These are phyloP conservation scores for Glycyrrhiza uralensis DNA, from an alignment of 306 rosid species.

Conservation along the genomic window DNA sequence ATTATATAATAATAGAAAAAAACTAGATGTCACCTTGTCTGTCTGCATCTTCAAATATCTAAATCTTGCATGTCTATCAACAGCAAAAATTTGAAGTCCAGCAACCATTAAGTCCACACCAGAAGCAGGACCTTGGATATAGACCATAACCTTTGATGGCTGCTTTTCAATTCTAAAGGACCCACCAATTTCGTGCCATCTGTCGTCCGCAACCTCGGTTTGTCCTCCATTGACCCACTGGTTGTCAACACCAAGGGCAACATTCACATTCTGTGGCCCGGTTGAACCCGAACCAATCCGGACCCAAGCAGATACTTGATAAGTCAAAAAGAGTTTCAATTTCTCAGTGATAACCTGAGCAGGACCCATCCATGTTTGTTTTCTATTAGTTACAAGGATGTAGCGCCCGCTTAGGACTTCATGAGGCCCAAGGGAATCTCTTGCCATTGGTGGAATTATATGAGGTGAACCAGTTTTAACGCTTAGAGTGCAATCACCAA, in stretches of 20 bases:
- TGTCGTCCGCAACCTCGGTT: conserved; percentile 51
- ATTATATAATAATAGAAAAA: not conserved
- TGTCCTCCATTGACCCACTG: conserved; percentile 99
- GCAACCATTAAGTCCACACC: conserved; percentile 87
- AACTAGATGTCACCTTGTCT: conserved; percentile 57
- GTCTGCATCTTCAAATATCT: conserved; percentile 59
- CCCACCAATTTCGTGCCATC: conserved; percentile 95
- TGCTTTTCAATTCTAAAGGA: conserved; percentile 92
- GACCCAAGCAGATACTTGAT: conserved; percentile 96
- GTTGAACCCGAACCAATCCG: conserved; percentile 67
- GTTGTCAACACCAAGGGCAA: conserved; percentile 78
- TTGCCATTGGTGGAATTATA: conserved; percentile 90
- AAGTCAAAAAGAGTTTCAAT: conserved; percentile 75
- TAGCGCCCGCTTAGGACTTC: conserved; percentile 72
- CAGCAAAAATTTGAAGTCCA: conserved; percentile 90
- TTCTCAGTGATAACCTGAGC: conserved; percentile 85
- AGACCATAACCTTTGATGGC: conserved; percentile 82
- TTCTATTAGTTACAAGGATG: conserved; percentile 72
- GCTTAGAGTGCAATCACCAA: conserved; percentile 75
- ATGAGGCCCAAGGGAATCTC: conserved; percentile 84
- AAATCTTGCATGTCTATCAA: conserved; percentile 75
- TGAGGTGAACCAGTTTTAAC: conserved; percentile 85
- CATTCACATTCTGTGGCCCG: conserved; percentile 80
- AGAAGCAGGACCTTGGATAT: conserved; percentile 88
- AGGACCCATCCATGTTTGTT: conserved; percentile 97